Evolutionary conservation across 2,329 filamentous ascomycete species (phyloP).

Genomic region (Sclerotiophoma versabilis): DNA sequence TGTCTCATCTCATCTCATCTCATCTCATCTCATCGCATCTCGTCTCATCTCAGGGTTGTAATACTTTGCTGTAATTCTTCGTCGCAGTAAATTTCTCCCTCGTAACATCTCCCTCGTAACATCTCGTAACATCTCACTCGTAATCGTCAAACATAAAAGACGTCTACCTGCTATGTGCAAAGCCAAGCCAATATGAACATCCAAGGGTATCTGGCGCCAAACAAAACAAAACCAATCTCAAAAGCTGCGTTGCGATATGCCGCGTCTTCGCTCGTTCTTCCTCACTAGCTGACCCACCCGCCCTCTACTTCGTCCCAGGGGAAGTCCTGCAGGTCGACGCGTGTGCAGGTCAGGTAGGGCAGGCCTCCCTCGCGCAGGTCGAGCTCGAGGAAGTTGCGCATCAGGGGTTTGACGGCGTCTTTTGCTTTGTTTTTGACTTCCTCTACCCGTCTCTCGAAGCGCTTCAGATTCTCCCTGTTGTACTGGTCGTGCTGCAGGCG

Average conservation of each 20-base stretch:
- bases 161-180: conserved; percentile 4
- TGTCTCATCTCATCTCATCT: not conserved
- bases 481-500: conserved; percentile 85
- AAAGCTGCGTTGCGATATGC: not conserved
- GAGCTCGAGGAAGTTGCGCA: conserved; percentile 83
- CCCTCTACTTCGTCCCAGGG: conserved; percentile 61
- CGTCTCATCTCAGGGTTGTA: not conserved
- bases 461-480: conserved; percentile 80
- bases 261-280: not conserved
- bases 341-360: conserved; percentile 71
- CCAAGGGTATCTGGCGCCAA: conserved; percentile 10
- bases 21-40: not conserved
- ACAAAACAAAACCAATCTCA: not conserved
- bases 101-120: not conserved
- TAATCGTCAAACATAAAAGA: not conserved
- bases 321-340: conserved; percentile 67
- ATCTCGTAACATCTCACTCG: not conserved
- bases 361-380: conserved; percentile 67
- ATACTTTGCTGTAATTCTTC: too few relatives aligned
- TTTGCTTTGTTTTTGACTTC: conserved; percentile 86
- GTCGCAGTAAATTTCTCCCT: too few relatives aligned
- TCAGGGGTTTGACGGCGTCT: conserved; percentile 83
- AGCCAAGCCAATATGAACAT: conserved; percentile 1
- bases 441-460: conserved; percentile 86
- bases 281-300: not conserved